These are phyloP conservation scores for Amaranthus tricolor DNA, from an alignment of 179 eudicot genomes.

Conservation along the genomic window DNA sequence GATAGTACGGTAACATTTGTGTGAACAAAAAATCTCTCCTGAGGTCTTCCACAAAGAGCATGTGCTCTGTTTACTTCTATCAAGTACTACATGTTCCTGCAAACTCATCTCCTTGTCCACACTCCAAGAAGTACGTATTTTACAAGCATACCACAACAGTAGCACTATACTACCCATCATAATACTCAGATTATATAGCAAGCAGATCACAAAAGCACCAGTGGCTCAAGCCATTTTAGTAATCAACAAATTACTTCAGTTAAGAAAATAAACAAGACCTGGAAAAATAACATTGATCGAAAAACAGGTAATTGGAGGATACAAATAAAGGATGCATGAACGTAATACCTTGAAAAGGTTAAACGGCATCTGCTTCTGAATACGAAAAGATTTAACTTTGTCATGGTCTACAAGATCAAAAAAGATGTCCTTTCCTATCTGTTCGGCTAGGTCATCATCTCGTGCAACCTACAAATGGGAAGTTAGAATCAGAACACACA, in stretches of 20 bases:
- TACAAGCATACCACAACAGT: not conserved
- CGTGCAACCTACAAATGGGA: conserved; percentile 58
- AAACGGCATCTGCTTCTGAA: conserved; percentile 75
- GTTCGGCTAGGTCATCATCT: conserved; percentile 67
- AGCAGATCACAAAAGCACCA: not conserved
- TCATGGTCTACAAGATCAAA: conserved; percentile 93
- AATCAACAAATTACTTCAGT: not conserved
- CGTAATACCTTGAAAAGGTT: conserved; percentile 64
- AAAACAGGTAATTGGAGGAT: not conserved
- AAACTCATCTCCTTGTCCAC: not conserved
- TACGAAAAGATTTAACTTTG: conserved; percentile 70
- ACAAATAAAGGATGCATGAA: not conserved
- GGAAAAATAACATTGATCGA: not conserved
- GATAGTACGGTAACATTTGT: no score
- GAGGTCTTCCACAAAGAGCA: no score
- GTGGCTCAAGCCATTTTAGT: not conserved
- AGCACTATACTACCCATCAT: not conserved
- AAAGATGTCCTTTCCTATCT: conserved; percentile 73
- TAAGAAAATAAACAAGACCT: not conserved
- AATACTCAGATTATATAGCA: not conserved
- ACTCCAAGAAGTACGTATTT: not conserved
- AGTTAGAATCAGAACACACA: not conserved
- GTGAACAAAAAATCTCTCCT: no score
- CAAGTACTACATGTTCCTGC: no score
- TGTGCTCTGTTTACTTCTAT: no score